Base-by-base conservation (phyloP, 345 rosid species). In the Salix viminalis region DNA sequence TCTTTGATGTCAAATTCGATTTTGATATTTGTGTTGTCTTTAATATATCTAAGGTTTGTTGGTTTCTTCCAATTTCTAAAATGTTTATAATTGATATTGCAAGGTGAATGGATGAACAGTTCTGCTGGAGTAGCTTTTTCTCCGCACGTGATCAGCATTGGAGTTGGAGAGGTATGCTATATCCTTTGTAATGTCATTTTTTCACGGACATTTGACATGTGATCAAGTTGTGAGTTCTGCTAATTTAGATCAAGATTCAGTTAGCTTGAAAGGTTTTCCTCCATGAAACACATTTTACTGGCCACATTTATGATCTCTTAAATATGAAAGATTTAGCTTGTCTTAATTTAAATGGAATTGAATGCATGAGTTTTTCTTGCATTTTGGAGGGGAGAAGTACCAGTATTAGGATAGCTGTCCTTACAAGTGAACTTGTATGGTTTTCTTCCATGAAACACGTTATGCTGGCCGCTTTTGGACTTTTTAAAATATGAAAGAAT, bases 31-130 rank as follows among this genome's bases (percentile, higher is more conserved):
- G 24, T 23, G 28, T 10, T n/a, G 13, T 13, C 46, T 26, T 12
- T n/a, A 8, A 54, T 21, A 36, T 16, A 58, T 28, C 21, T 36
- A 69, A 48, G 48, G 56, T 42, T 36, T 61, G 36, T 18, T 32
- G 10, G 23, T 39, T 42, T 41, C n/a, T 71, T 54, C 7, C 26
- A 60, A 37, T 54, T 70, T 65, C 54, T 71, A 23, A 62, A 65
- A 4, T 65, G 65, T 62, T 75, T 19, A 70, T 19, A 30, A 56
- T 71, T 80, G 52, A 70, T 83, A 61, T 41, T 85, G 54, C n/a
- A 73, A 96, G 99, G 99, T 87, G 98, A 94, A 79, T 96, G 99
- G 99, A 96, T 96, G 99, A 92, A 94, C 81, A 86, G 72, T 84
- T 94, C 98, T 9, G 99, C 99, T 56, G 99, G 99, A 70, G 48